Conservation (phyloP, 2,329 filamentous ascomycete species). For the Gnomoniopsis smithogilvyi region DNA sequence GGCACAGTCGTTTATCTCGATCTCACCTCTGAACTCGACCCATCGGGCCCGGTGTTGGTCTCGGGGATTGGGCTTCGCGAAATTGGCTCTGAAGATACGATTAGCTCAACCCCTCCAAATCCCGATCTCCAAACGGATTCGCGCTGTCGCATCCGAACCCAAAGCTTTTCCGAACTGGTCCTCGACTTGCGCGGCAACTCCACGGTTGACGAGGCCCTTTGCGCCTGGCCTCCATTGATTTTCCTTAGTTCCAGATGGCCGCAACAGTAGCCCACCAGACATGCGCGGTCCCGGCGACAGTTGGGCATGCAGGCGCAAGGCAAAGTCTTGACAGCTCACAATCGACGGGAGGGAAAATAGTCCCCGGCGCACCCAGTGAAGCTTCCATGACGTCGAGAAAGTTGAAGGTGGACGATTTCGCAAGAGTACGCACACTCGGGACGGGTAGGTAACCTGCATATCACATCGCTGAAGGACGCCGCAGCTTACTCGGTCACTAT, state of each 20-base stretch:
- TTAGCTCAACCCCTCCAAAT: not conserved
- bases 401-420: conserved; percentile 59
- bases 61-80: not conserved
- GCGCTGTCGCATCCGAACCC: not conserved
- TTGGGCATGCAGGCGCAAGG: conserved; percentile 18
- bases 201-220: not conserved
- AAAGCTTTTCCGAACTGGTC: not conserved
- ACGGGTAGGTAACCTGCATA: conserved; percentile 52
- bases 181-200: not conserved
- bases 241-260: conserved; percentile 23
- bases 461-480: not conserved
- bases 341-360: conserved; percentile 1
- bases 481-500: conserved; percentile 2
- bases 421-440: conserved; percentile 70
- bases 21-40: not conserved
- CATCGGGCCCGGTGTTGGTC: not conserved
- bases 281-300: conserved; percentile 19
- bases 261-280: conserved; percentile 28
- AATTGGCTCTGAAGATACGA: not conserved
- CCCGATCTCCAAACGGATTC: not conserved
- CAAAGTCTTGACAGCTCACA: conserved; percentile 14
- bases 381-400: conserved; percentile 25
- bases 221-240: not conserved
- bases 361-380: conserved; percentile 23
- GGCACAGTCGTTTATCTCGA: not conserved